phyloP scores from a whole-genome alignment of 1,284 basidiomycete species.

The Moniliella sp. region DNA sequence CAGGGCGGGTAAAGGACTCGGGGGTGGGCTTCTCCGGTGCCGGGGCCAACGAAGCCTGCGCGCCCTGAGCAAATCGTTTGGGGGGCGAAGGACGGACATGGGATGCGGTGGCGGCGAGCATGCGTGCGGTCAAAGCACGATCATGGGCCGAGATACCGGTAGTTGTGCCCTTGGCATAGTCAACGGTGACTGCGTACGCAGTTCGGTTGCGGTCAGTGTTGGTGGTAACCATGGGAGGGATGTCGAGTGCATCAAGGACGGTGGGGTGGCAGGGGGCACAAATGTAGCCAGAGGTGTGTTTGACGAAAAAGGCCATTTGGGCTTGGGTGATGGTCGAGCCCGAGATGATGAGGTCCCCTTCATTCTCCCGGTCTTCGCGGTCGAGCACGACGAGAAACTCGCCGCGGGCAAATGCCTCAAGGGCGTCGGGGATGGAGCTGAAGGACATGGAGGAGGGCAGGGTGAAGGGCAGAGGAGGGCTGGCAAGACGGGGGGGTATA shows the following conservation, averaged over 20 bases:
- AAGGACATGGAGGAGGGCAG: too few relatives aligned
- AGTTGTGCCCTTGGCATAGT: conserved; percentile 74
- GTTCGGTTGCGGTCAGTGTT: conserved; percentile 80
- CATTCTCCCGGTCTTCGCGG: conserved; percentile 31
- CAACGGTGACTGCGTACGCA: conserved; percentile 82
- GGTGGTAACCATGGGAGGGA: conserved; percentile 77
- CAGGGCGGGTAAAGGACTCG: conserved; percentile 68
- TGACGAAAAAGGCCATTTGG: conserved; percentile 98
- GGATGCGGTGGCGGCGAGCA: too few relatives aligned
- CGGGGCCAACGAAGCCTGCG: conserved; percentile 57
- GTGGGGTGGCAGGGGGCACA: conserved; percentile 59
- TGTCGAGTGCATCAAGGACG: conserved; percentile 55
- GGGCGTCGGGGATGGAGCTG: conserved; percentile 11
- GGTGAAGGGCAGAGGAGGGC: too few relatives aligned
- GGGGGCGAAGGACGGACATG: too few relatives aligned
- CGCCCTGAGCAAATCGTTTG: too few relatives aligned
- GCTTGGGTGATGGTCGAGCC: conserved; percentile 49
- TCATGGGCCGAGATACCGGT: conserved; percentile 94
- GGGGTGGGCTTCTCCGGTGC: too few relatives aligned
- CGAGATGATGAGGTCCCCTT: conserved; percentile 29
- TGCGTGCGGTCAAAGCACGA: conserved; percentile 75
- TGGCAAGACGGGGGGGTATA: too few relatives aligned
- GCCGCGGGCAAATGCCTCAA: conserved; percentile 9
- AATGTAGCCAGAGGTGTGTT: conserved; percentile 79
- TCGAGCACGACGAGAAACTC: conserved; percentile 30